These are phyloP conservation scores for Dacryopinax spathularia DNA, from an alignment of 768 basidiomycete genomes.

Conservation along the genomic window DNA sequence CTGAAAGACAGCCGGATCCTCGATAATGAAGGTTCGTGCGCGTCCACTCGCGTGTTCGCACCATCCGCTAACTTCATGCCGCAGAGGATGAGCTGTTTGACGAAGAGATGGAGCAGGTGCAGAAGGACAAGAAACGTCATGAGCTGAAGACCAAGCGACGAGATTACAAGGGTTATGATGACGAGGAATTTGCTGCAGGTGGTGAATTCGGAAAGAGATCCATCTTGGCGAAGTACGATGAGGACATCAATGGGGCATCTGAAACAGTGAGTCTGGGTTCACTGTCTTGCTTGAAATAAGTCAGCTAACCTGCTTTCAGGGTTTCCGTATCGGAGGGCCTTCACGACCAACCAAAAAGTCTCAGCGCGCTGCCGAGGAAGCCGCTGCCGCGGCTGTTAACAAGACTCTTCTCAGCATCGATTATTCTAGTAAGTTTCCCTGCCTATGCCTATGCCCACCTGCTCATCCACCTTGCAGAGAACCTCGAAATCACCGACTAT, in stretches of 20 bases:
- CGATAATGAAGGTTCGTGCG: slow-evolving; percentile 67
- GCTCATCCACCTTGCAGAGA: slow-evolving; percentile 41
- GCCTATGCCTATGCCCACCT: not conserved
- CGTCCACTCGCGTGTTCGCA: slow-evolving; percentile 2
- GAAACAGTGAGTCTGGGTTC: slow-evolving; percentile 40
- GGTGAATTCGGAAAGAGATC: slow-evolving; percentile 67
- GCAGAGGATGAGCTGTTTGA: slow-evolving; percentile 97
- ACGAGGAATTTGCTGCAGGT: slow-evolving; percentile 72
- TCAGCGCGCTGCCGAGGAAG: slow-evolving; percentile 35
- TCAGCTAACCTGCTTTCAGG: slow-evolving; percentile 33
- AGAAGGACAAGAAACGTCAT: slow-evolving; percentile 59
- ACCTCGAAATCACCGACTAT: slow-evolving; percentile 74
- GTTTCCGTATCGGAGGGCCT: slow-evolving; percentile 68
- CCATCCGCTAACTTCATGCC: not conserved
- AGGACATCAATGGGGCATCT: slow-evolving; percentile 61
- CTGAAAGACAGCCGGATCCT: slow-evolving; percentile 92
- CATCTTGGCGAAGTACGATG: slow-evolving; percentile 85
- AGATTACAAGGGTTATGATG: slow-evolving; percentile 91
- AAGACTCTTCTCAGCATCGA: slow-evolving; percentile 73
- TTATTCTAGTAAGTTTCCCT: slow-evolving; percentile 59
- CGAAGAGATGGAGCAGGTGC: slow-evolving; percentile 82
- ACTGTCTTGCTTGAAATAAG: slow-evolving; percentile 6
- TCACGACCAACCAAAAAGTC: slow-evolving; percentile 28
- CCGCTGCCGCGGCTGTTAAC: slow-evolving; percentile 50
- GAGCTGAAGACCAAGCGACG: slow-evolving; percentile 78